Conservation (phyloP, 179 eudicot species). For the Silene coronaria region DNA sequence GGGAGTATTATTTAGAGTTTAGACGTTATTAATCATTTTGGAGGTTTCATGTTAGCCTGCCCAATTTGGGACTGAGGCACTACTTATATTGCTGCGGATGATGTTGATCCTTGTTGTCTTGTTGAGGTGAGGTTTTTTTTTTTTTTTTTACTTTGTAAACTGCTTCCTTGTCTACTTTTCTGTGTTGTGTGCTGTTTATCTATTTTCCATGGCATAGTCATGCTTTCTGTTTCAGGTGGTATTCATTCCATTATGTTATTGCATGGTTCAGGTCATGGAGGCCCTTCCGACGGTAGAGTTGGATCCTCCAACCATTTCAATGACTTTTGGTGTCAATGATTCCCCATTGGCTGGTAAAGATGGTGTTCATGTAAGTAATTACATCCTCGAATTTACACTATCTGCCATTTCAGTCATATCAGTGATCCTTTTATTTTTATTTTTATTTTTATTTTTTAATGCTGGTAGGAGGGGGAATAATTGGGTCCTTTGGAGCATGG, state of each 20-base stretch:
- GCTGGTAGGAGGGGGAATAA: background rate
- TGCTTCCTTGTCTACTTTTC: background rate
- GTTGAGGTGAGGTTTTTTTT: background rate
- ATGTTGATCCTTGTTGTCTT: background rate
- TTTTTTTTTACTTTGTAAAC: background rate
- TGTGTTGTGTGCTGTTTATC: background rate
- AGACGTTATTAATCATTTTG: background rate
- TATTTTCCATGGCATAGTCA: background rate
- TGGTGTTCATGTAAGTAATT: slow-evolving; percentile 76
- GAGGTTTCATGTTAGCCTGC: background rate
- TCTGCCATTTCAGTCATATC: background rate
- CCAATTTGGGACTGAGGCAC: background rate
- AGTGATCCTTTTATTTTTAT: background rate
- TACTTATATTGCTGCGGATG: background rate
- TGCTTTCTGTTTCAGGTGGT: background rate
- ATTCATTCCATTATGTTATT: slow-evolving; percentile 6
- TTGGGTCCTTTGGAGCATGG: background rate
- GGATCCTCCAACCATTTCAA: slow-evolving; percentile 98
- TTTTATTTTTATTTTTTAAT: too few relatives aligned
- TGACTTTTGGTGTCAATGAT: slow-evolving; percentile 98
- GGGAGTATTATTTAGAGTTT: background rate
- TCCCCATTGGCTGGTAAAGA: slow-evolving; percentile 96
- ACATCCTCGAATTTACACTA: background rate
- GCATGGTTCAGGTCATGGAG: slow-evolving; percentile 47
- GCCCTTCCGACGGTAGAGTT: slow-evolving; percentile 79